Conservation (phyloP, 176 grass and related monocot species). For the Poa annua region DNA sequence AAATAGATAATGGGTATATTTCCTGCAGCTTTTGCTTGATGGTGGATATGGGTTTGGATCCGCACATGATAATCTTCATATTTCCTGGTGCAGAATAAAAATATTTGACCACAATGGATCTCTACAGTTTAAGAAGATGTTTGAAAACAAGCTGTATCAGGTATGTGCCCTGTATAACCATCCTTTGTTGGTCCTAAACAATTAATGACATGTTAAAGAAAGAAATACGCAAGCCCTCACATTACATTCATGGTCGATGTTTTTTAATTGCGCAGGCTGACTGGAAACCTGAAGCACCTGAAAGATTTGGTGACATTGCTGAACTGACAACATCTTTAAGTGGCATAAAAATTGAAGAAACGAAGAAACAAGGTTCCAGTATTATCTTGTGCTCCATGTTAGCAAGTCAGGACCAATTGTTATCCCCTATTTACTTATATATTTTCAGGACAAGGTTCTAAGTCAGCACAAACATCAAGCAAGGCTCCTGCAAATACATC, state of each 20-base stretch:
- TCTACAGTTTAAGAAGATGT: constrained; percentile 90
- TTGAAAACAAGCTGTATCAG: constrained; percentile 84
- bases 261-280: constrained; percentile 62
- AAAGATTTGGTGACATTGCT: constrained; percentile 82
- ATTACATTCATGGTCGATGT: neutral
- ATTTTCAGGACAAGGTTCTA: constrained; percentile 68
- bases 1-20: constrained; percentile 89
- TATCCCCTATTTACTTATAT: constrained; percentile 41
- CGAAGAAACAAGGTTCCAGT: constrained; percentile 73
- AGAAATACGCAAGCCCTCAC: neutral
- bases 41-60: constrained; percentile 32
- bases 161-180: constrained; percentile 37
- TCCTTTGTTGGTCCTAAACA: constrained; percentile 8
- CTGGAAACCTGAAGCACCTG: constrained; percentile 90
- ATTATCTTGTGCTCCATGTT: constrained; percentile 39
- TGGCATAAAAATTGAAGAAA: constrained; percentile 80
- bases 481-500: constrained; percentile 53
- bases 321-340: constrained; percentile 67
- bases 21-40: constrained; percentile 31
- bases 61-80: constrained; percentile 20
- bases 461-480: constrained; percentile 66
- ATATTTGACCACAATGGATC: constrained; percentile 82
- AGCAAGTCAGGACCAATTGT: constrained; percentile 32
- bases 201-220: constrained; percentile 16
- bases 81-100: constrained; percentile 73